Evolutionary conservation across 139 green algal genomes (phyloP), one percentile per base, ranked within the genome.

Genomic region (Volvox reticuliferus): DNA sequence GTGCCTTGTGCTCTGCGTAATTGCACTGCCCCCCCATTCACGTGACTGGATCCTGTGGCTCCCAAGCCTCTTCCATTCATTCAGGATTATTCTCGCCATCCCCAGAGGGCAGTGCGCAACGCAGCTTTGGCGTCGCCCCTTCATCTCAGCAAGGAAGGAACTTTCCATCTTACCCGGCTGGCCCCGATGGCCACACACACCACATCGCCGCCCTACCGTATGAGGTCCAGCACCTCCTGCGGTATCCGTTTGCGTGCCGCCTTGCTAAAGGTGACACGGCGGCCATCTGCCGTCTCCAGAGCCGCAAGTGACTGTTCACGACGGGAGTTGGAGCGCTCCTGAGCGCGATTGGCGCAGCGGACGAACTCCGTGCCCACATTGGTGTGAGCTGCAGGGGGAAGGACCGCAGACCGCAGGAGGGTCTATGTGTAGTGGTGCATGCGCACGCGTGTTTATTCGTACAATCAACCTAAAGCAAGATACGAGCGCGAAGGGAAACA

Each of bases 161-260:
- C 62, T 19, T 69, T 19, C 62, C 62, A 17, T 69, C 62, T 19
- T 19, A 69, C 17, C 62, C 62, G 62, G 16, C 21, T 73, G 21
- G 2, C 65, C 65, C 21, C 65, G 21, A 24, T 73, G 21, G 71
- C 30, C 33, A 17, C n/a, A 20, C 13, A 1, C 6, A 37, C n/a
- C 50, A 50, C 61, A 33, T 65, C 63, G 21, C 63, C 1, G 20
- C 20, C 82, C 32, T 67, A 94, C 93, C 88, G 90, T 33, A 95
- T 93, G 35, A 92, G 81, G 36, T 92, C 65, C 35, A 95, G 87
- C 28, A 95, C 78, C 30, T 89, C 75, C 21, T 69, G 22, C 12
- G 93, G 92, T 65, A 96, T 96, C 36, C 18, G 24, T 78, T 86
- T 90, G 12, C 94, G 83, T 22, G 93, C 91, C 61, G 90, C 89